phyloP scores from a whole-genome alignment of 208 protist species.

The Wallacemonas sp. region DNA sequence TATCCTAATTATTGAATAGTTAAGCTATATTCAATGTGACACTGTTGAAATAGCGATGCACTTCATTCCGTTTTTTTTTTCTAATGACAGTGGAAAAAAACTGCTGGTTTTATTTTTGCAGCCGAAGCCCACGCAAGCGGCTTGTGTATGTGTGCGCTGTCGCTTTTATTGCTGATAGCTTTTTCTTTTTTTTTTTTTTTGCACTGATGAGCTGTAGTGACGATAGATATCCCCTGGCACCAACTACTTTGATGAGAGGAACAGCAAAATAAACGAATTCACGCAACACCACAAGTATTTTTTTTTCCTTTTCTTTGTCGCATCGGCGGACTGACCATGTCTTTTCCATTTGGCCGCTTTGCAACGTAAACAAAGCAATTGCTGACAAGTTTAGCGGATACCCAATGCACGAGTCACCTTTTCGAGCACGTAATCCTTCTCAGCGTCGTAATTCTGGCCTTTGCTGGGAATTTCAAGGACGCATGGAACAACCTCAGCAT shows the following conservation, averaged over 20 bases:
- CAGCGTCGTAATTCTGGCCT: constrained; percentile 94
- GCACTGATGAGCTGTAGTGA: neutral
- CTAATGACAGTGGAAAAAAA: no score
- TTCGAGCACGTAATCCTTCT: constrained; percentile 94
- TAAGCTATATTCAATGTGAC: no score
- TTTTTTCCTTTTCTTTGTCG: neutral
- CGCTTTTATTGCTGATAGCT: neutral
- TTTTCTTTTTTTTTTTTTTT: constrained; percentile 3
- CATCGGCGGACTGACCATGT: neutral
- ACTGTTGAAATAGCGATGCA: no score
- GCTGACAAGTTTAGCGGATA: constrained; percentile 35
- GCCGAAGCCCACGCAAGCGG: no score
- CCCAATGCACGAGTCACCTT: constrained; percentile 85
- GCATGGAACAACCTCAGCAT: constrained; percentile 90
- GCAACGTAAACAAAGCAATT: neutral
- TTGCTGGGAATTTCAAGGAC: constrained; percentile 97
- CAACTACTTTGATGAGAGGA: neutral
- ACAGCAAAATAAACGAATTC: constrained; percentile 19
- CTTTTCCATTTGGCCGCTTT: neutral
- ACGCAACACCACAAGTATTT: neutral
- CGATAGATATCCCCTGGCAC: constrained; percentile 2
- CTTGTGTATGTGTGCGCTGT: neutral
- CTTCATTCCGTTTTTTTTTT: no score
- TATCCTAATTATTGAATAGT: no score
- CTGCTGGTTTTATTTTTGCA: no score